phyloP scores from a whole-genome alignment of 345 rosid species.

The Eucalyptus pauciflora region DNA sequence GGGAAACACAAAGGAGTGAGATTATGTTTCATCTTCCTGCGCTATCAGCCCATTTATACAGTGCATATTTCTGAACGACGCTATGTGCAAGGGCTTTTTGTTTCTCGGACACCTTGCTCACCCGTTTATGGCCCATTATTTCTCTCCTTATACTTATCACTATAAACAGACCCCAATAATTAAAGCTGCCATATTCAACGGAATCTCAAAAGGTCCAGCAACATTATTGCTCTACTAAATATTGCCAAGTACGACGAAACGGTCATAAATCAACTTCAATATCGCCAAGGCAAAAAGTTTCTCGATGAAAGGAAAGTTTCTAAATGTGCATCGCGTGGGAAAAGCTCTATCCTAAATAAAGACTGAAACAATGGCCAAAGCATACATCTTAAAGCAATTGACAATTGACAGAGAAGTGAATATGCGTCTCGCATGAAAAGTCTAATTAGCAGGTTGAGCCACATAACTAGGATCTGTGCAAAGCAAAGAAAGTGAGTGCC shows the following conservation, averaged over 20 bases:
- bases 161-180: too few species aligned
- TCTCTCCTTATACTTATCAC: not conserved
- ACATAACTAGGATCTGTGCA: too few species aligned
- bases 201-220: too few species aligned
- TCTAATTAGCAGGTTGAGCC: too few species aligned
- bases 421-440: too few species aligned
- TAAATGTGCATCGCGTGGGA: not conserved
- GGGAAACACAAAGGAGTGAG: not conserved
- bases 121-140: constrained; percentile 16
- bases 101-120: constrained; percentile 36
- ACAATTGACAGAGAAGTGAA: too few species aligned
- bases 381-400: not conserved
- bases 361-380: not conserved
- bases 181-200: too few species aligned
- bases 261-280: too few species aligned
- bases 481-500: too few species aligned
- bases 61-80: constrained; percentile 5
- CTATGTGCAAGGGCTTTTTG: constrained; percentile 41
- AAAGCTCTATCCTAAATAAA: not conserved
- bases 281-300: too few species aligned
- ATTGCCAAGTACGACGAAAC: too few species aligned
- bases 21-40: not conserved
- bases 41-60: not conserved
- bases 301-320: not conserved
- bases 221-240: too few species aligned